Evolutionary conservation across 148 eudicot species (phyloP).

Genomic region (Chenopodium berlandieri): DNA sequence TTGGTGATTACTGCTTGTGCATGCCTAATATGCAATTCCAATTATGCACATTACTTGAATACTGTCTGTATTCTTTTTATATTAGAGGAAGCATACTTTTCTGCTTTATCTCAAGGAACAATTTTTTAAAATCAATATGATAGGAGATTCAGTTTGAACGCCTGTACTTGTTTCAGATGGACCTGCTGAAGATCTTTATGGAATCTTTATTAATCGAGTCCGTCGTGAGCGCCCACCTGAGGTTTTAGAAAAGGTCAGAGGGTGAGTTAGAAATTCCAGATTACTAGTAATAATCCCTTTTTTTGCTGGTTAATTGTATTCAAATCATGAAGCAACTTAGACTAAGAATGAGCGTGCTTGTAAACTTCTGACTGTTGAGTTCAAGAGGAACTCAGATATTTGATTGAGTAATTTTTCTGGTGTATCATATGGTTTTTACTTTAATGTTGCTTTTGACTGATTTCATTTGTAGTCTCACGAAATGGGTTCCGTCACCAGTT

Average conservation of each 20-base stretch:
- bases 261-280: slow-evolving; percentile 50
- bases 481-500: slow-evolving; percentile 98
- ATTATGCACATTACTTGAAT: neutral
- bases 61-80: neutral
- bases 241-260: slow-evolving; percentile 72
- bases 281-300: neutral
- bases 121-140: neutral
- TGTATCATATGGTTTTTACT: neutral
- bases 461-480: slow-evolving; percentile 67
- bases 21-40: neutral
- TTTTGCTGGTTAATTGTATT: neutral
- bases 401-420: neutral
- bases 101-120: neutral
- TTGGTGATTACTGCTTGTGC: neutral
- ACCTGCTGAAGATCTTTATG: slow-evolving; percentile 97
- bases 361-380: neutral
- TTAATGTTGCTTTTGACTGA: slow-evolving; percentile 1
- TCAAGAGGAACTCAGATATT: neutral
- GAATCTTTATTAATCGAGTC: slow-evolving; percentile 90
- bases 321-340: neutral
- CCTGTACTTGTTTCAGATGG: slow-evolving; percentile 58
- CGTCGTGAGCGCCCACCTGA: slow-evolving; percentile 91
- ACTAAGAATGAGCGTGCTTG: neutral
- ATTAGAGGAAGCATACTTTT: neutral
- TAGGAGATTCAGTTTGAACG: neutral